Percentiles rank a stretch among this genome's conserved stretches.
Conservation (phyloP, 495 filamentous ascomycete species). For the Pyrenopolyporus hunteri region DNA sequence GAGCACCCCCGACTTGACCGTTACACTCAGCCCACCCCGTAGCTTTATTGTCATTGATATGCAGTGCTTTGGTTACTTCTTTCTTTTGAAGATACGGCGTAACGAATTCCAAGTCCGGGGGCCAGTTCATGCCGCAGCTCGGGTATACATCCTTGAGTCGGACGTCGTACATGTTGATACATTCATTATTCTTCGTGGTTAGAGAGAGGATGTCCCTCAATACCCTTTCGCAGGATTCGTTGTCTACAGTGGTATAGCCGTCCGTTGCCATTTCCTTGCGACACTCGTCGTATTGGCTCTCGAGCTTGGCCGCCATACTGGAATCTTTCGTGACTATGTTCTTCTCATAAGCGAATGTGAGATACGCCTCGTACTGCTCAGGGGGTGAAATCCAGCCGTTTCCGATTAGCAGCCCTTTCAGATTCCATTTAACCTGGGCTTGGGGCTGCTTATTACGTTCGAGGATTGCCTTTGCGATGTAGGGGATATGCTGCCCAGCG, state of each 20-base stretch:
- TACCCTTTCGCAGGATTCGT: conserved; percentile 72
- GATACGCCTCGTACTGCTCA: conserved; percentile 90
- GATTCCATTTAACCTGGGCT: conserved; percentile 67
- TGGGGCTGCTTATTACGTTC: conserved; percentile 70
- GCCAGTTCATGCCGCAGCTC: conserved; percentile 95
- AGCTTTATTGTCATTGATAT: conserved; percentile 80
- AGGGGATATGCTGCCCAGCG: conserved; percentile 95
- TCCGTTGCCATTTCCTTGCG: conserved; percentile 71
- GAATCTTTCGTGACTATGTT: conserved; percentile 72
- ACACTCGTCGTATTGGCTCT: conserved; percentile 51
- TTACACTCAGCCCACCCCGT: conserved; percentile 93
- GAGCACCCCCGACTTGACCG: conserved; percentile 72
- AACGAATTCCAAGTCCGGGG: conserved; percentile 76
- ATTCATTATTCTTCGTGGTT: conserved; percentile 63
- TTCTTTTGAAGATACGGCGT: conserved; percentile 81
- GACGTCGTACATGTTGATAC: conserved; percentile 95
- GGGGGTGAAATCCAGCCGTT: conserved; percentile 94
- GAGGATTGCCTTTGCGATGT: conserved; percentile 87
- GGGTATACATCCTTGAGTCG: conserved; percentile 75
- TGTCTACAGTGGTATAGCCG: conserved; percentile 69
- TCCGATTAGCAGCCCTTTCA: conserved; percentile 89
- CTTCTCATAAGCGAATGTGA: conserved; percentile 76
- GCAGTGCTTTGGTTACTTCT: conserved; percentile 81
- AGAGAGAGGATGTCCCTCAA: conserved; percentile 69
- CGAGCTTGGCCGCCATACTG: conserved; percentile 64